Evolutionary conservation across 1,284 basidiomycete genomes (phyloP).

Genomic region (Sphagnurus paluster): DNA sequence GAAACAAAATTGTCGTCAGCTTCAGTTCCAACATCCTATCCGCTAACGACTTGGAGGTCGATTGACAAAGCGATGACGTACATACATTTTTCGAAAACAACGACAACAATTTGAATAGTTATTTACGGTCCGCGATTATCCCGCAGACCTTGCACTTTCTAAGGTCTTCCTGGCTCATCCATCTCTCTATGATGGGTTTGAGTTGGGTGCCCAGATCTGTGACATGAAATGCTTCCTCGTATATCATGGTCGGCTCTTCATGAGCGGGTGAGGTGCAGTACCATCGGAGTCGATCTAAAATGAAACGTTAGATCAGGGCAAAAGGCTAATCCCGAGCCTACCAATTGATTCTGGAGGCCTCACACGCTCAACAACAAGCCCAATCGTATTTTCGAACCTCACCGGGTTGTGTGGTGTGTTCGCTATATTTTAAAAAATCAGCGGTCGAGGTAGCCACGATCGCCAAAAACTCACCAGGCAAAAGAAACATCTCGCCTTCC

Average conservation of each 20-base stretch:
- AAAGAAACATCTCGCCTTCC: constrained; percentile 95
- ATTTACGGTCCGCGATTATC: constrained; percentile 65
- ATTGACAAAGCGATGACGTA: constrained; percentile 1
- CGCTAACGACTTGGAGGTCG: too few relatives aligned
- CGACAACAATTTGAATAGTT: constrained; percentile 13
- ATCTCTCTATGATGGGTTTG: constrained; percentile 86
- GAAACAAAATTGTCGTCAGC: too few relatives aligned
- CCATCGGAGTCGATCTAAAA: constrained; percentile 88
- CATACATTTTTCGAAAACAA: background rate
- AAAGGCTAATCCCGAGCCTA: constrained; percentile 26
- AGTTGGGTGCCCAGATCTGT: constrained; percentile 92
- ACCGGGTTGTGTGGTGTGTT: constrained; percentile 97
- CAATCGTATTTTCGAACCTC: constrained; percentile 88
- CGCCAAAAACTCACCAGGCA: constrained; percentile 66
- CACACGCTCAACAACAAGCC: constrained; percentile 92
- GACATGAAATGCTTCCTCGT: constrained; percentile 87
- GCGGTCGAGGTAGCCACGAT: background rate
- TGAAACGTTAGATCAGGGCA: constrained; percentile 7
- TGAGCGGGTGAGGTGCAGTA: constrained; percentile 82
- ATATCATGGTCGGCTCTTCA: constrained; percentile 76
- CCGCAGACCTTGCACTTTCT: constrained; percentile 76
- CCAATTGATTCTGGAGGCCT: constrained; percentile 68
- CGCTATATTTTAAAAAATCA: constrained; percentile 43
- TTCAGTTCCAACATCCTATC: too few relatives aligned
- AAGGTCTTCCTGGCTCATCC: constrained; percentile 62